Conservation (phyloP, 257 asterid species). For the Solanum dulcamara region DNA sequence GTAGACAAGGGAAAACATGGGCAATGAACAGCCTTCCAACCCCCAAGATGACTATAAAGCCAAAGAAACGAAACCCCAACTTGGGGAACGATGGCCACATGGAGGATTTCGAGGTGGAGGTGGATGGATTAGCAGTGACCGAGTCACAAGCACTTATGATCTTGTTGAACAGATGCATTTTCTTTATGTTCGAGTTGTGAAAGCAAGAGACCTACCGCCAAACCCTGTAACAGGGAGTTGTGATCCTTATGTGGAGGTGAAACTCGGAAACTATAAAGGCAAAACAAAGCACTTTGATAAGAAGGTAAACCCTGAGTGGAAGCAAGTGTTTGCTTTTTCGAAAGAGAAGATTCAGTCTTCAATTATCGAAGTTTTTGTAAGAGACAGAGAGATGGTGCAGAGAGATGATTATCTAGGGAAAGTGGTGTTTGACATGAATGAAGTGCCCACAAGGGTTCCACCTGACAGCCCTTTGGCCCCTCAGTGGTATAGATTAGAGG, state of each 20-base stretch:
- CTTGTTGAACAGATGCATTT: constrained; percentile 82
- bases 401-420: constrained; percentile 51
- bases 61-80: constrained; percentile 61
- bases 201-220: constrained; percentile 49
- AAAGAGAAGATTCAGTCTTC: constrained; percentile 63
- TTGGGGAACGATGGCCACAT: constrained; percentile 71
- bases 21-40: constrained; percentile 11
- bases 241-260: not conserved
- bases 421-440: constrained; percentile 60
- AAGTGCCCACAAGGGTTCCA: constrained; percentile 63
- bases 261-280: not conserved
- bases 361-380: constrained; percentile 36
- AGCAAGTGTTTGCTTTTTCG: not conserved
- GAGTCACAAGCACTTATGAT: constrained; percentile 60
- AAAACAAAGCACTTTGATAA: not conserved
- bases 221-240: constrained; percentile 30
- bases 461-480: constrained; percentile 86
- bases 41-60: constrained; percentile 44
- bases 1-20: constrained; percentile 9
- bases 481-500: constrained; percentile 60
- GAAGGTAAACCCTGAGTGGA: not conserved
- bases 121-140: constrained; percentile 46
- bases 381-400: constrained; percentile 45
- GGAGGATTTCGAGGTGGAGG: constrained; percentile 60
- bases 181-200: constrained; percentile 71